Conservation (phyloP, 2,329 filamentous ascomycete genomes). For the Elsinoe ampelina region DNA sequence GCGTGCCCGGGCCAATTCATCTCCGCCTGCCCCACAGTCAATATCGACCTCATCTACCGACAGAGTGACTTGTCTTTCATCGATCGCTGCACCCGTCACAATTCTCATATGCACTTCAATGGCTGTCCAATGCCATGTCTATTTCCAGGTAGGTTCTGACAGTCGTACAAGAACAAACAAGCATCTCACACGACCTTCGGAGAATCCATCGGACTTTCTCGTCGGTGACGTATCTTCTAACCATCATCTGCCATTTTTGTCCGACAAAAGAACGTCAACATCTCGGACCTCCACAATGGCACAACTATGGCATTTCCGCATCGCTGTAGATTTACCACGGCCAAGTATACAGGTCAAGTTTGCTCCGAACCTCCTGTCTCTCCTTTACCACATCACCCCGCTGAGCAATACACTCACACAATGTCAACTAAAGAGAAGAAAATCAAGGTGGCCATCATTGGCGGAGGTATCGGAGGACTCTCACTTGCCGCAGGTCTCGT, state of each 20-base stretch:
- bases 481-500: conserved; percentile 40
- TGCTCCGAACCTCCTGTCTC: neutral
- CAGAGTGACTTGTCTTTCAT: neutral
- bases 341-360: neutral
- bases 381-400: neutral
- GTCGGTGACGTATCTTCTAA: neutral
- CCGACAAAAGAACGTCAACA: neutral
- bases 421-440: conserved; percentile 16
- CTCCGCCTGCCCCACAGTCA: neutral
- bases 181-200: neutral
- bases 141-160: neutral
- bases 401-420: neutral
- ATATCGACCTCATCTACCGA: neutral
- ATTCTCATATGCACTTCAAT: neutral
- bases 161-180: neutral
- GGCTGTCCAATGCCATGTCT: neutral
- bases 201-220: conserved; percentile 5
- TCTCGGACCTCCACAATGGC: conserved; percentile 6
- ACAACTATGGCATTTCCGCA: neutral
- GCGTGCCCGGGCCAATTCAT: neutral
- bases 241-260: neutral
- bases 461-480: conserved; percentile 45
- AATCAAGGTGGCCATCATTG: conserved; percentile 39
- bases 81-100: too few relatives aligned
- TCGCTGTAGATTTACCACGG: neutral